These are phyloP conservation scores for Coemansia sp. DNA, from an alignment of 192 early-diverging fungal species.

Conservation along the genomic window DNA sequence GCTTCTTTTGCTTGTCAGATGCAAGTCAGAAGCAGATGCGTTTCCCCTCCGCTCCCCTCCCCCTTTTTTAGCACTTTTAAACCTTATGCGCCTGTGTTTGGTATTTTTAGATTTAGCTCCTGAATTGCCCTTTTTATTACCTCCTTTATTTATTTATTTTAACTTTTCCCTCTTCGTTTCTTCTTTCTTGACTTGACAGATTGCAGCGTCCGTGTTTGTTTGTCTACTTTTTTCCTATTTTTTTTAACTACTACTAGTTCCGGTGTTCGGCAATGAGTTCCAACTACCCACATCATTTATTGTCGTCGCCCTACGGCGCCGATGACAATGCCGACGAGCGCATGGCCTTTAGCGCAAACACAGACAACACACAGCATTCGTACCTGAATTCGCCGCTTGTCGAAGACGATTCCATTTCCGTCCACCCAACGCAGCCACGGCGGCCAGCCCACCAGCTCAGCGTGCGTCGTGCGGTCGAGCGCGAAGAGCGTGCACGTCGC, in stretches of 20 bases:
- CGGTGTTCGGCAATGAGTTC: conserved; percentile 11
- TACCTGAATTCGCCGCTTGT: conserved; percentile 51
- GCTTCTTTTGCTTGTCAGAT: not conserved
- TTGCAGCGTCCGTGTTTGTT: too few species aligned
- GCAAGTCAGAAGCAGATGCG: not conserved
- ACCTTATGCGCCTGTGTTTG: not conserved
- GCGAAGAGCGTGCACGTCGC: conserved; percentile 32
- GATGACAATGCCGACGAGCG: conserved; percentile 44
- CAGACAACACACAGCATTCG: conserved; percentile 30
- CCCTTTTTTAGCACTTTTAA: not conserved
- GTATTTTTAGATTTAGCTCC: not conserved
- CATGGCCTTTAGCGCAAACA: conserved; percentile 20
- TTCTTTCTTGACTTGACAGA: too few species aligned
- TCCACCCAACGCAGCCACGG: conserved; percentile 33
- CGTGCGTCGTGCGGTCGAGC: conserved; percentile 38
- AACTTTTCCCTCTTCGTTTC: too few species aligned
- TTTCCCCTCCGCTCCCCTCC: not conserved
- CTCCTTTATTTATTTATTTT: not conserved
- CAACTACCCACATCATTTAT: conserved; percentile 29
- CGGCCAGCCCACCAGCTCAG: conserved; percentile 46
- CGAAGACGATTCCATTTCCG: conserved; percentile 45
- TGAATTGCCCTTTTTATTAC: not conserved
- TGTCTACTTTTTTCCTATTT: not conserved
- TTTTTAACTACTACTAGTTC: not conserved
- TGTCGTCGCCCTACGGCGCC: conserved; percentile 38